Base-by-base conservation (phyloP, 1,284 basidiomycete species). In the Cryptococcus neoformans region DNA sequence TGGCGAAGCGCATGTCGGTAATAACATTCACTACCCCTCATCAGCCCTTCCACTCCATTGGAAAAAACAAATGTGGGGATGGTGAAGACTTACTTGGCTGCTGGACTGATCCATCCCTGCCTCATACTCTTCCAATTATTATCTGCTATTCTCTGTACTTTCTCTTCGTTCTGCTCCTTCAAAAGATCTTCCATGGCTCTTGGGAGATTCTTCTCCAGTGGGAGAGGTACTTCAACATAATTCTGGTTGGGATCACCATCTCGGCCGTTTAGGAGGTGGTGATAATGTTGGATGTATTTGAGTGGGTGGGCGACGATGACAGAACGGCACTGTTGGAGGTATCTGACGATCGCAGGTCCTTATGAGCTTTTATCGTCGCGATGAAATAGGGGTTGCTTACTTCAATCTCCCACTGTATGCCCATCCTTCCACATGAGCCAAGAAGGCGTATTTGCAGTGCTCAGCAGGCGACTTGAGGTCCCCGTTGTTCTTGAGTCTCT, bases 341-440 rank as follows among this genome's bases (percentile, higher is more conserved):
- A 76, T 55, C 67, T 70, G 45, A 8, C 4, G 3, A 28, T 28
- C 28, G 28, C 4, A 28, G 28, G 28, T 28, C 28, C 28, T 28
- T 28, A 28, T 14, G 17, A 2, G n/a, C 2, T 52, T 41, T 3
- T 36, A 37, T 36, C 34, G 6, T 45, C 16, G 54, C 10, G n/a
- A n/a, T 11, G 12, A 17, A 11, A 12, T 28, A 28, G 0, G 28
- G 11, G 3, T 8, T 28, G 62, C 66, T 56, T 49, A 70, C 68
- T 77, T 77, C 28, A 76, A 61, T 2, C 75, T 58, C 1, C 75
- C 75, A 28, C 66, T 69, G 58, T 76, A 75, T 1, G 74, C 72
- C 50, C 59, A 69, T 10, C 77, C 77, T 60, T 78, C 77, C 5
- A 70, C 71, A 53, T 78, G 76, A 2, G 65, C 70, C 38, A 77